These are phyloP conservation scores for Stephania japonica DNA, from an alignment of 164 flowering plant genomes.

Conservation along the genomic window DNA sequence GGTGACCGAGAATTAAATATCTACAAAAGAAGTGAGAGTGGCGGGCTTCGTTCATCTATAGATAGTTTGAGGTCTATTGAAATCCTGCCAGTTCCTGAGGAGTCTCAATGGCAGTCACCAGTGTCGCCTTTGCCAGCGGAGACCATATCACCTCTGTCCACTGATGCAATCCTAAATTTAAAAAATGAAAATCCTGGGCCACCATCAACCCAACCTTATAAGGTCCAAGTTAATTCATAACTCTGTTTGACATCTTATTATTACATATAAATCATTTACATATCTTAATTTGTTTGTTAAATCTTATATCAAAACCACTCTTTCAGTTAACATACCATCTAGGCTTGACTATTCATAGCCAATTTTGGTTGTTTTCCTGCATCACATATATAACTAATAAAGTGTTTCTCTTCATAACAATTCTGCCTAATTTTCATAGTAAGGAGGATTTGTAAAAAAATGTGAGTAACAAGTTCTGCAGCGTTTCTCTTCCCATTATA, in stretches of 20 bases:
- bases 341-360: too few relatives aligned
- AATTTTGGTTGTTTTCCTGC: too few relatives aligned
- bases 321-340: too few relatives aligned
- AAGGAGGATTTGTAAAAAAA: too few relatives aligned
- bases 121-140: conserved; percentile 19
- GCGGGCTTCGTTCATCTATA: conserved; percentile 26
- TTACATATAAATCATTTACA: neutral
- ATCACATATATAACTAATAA: too few relatives aligned
- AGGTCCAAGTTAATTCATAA: conserved; percentile 6
- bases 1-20: conserved; percentile 61
- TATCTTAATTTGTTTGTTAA: neutral
- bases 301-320: too few relatives aligned
- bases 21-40: conserved; percentile 33
- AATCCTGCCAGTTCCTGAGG: conserved; percentile 27
- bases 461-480: too few relatives aligned
- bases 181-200: conserved; percentile 15
- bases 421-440: too few relatives aligned
- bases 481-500: too few relatives aligned
- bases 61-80: conserved; percentile 22
- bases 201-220: conserved; percentile 5
- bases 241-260: neutral
- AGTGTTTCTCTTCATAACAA: too few relatives aligned
- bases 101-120: conserved; percentile 14
- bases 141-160: conserved; percentile 25
- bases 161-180: conserved; percentile 15